Percentiles rank a stretch among this genome's conserved stretches.
phyloP scores from a whole-genome alignment of 2,329 filamentous ascomycete genomes.

The Fusarium beomiforme region DNA sequence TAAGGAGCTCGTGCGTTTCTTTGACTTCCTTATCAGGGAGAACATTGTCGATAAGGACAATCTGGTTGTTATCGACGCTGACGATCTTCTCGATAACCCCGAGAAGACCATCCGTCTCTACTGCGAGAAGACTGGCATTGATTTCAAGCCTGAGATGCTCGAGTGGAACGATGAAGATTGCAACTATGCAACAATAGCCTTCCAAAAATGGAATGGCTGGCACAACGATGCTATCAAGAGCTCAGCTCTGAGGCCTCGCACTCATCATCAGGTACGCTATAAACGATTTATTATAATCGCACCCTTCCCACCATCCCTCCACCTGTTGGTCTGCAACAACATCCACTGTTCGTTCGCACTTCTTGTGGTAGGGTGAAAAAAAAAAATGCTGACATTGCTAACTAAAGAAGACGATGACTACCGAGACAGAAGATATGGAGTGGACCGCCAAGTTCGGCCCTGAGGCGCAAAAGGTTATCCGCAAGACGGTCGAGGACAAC shows the following conservation, averaged over 20 bases:
- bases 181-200: slow-evolving; percentile 76
- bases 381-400: slow-evolving; percentile 34
- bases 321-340: slow-evolving; percentile 39
- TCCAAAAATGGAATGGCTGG: slow-evolving; percentile 98
- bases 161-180: slow-evolving; percentile 82
- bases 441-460: slow-evolving; percentile 81
- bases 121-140: slow-evolving; percentile 82
- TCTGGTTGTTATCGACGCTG: slow-evolving; percentile 91
- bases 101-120: slow-evolving; percentile 79
- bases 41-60: slow-evolving; percentile 76
- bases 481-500: slow-evolving; percentile 76
- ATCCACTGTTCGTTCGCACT: slow-evolving; percentile 30
- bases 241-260: slow-evolving; percentile 76
- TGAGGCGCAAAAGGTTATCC: slow-evolving; percentile 75
- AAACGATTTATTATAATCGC: slow-evolving; percentile 25
- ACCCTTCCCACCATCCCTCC: slow-evolving; percentile 9
- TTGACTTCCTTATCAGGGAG: slow-evolving; percentile 81
- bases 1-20: slow-evolving; percentile 83
- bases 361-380: slow-evolving; percentile 34
- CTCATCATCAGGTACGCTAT: slow-evolving; percentile 66
- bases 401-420: slow-evolving; percentile 67
- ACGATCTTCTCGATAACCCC: slow-evolving; percentile 90
- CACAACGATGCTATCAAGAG: slow-evolving; percentile 94
- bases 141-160: slow-evolving; percentile 82
- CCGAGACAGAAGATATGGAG: slow-evolving; percentile 74